These are phyloP conservation scores for Mycosphaerella arachidis DNA, from an alignment of 2,329 filamentous ascomycete species.

Conservation along the genomic window DNA sequence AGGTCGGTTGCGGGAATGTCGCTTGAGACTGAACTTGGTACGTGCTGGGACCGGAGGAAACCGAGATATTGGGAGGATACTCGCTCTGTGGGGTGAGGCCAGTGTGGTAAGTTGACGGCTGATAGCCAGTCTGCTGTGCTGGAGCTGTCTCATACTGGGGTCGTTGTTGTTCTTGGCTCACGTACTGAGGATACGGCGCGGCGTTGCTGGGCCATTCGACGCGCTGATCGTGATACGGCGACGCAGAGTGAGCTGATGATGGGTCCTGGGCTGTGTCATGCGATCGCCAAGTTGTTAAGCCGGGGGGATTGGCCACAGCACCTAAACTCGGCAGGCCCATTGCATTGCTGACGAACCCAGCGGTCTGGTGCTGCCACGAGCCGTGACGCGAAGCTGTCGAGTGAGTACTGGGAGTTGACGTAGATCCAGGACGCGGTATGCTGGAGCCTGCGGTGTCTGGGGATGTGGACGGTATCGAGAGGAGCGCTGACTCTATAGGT, in stretches of 20 bases:
- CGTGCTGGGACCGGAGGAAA: slow-evolving; percentile 21
- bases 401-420: slow-evolving; percentile 26
- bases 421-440: slow-evolving; percentile 25
- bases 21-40: slow-evolving; percentile 19
- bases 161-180: slow-evolving; percentile 21
- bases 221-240: slow-evolving; percentile 18
- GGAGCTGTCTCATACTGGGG: slow-evolving; percentile 24
- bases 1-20: slow-evolving; percentile 12
- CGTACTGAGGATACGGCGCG: slow-evolving; percentile 23
- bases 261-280: slow-evolving; percentile 24
- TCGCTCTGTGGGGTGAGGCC: slow-evolving; percentile 21
- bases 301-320: slow-evolving; percentile 15
- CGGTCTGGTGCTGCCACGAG: slow-evolving; percentile 25
- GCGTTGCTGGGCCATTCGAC: slow-evolving; percentile 22
- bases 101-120: slow-evolving; percentile 18
- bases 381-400: slow-evolving; percentile 26
- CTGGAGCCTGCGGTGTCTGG: slow-evolving; percentile 23
- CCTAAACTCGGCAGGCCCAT: slow-evolving; percentile 18
- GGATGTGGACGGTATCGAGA: slow-evolving; percentile 23
- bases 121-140: slow-evolving; percentile 15
- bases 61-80: slow-evolving; percentile 21
- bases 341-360: slow-evolving; percentile 16
- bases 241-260: slow-evolving; percentile 10
- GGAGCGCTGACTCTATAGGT: slow-evolving; percentile 17
- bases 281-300: slow-evolving; percentile 28